Evolutionary conservation across 345 rosid species (phyloP).

Genomic region (Eucalyptus erythrocorys): DNA sequence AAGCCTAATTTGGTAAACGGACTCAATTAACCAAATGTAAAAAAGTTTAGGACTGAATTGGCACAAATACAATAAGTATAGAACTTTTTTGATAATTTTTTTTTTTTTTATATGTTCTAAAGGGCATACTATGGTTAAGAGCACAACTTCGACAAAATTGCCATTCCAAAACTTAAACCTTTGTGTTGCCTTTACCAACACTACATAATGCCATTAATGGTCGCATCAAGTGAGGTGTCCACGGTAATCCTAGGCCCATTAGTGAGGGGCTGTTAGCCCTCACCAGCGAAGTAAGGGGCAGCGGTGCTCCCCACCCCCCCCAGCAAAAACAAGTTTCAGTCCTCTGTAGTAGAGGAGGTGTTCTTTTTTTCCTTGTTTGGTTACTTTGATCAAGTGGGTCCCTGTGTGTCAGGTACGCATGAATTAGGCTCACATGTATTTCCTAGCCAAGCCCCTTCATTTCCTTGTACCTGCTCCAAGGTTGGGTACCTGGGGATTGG

Average conservation of each 20-base stretch:
- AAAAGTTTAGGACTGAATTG: accelerated
- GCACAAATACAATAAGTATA: accelerated
- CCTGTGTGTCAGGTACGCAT: neutral
- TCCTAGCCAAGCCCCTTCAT: too few relatives aligned
- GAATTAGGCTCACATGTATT: neutral
- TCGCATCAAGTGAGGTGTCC: neutral
- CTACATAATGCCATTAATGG: neutral
- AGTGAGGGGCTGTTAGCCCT: too few relatives aligned
- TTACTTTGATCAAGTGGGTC: neutral
- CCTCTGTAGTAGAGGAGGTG: neutral
- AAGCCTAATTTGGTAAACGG: accelerated
- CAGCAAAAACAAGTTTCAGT: neutral
- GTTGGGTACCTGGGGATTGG: too few relatives aligned
- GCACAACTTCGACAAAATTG: neutral
- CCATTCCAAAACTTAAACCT: neutral
- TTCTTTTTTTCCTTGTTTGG: too few relatives aligned
- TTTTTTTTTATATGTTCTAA: too few relatives aligned
- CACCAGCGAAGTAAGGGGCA: too few relatives aligned
- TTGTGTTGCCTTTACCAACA: neutral
- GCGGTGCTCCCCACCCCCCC: too few relatives aligned
- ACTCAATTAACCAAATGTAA: neutral
- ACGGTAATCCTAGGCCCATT: neutral
- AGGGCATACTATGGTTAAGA: neutral
- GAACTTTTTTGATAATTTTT: accelerated
- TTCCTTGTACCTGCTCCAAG: too few relatives aligned